phyloP scores from a whole-genome alignment of 179 eudicot species.

The Nepenthes alata region DNA sequence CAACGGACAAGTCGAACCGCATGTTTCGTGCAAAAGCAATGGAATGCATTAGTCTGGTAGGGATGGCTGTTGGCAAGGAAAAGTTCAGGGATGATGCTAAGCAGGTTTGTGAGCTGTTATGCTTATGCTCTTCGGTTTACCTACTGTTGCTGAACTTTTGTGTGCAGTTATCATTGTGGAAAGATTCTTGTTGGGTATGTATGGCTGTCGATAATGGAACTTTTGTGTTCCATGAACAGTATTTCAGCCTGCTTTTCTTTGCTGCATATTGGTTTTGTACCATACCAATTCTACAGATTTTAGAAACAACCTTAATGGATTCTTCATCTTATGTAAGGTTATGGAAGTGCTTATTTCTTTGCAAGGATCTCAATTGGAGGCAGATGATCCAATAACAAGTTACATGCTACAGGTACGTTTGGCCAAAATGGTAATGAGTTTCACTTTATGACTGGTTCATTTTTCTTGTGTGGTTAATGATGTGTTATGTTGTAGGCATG shows the following conservation, averaged over 20 bases:
- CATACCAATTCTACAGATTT: neutral
- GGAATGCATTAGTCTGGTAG: constrained; percentile 97
- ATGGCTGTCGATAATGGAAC: too few relatives aligned
- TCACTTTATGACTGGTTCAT: neutral
- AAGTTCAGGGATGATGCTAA: constrained; percentile 95
- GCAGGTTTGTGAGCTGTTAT: constrained; percentile 39
- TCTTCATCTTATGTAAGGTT: constrained; percentile 35
- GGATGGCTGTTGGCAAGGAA: constrained; percentile 99
- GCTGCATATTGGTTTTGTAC: neutral
- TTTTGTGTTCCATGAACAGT: too few relatives aligned
- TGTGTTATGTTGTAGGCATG: constrained; percentile 50
- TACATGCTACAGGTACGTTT: constrained; percentile 80
- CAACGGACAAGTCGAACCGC: constrained; percentile 88
- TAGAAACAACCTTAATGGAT: neutral
- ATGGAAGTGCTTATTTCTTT: constrained; percentile 95
- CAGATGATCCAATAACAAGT: constrained; percentile 91
- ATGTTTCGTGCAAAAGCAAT: constrained; percentile 99
- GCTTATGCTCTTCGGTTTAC: neutral
- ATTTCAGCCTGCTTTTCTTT: too few relatives aligned
- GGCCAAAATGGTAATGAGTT: neutral
- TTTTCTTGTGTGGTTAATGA: constrained; percentile 1
- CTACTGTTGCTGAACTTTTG: neutral
- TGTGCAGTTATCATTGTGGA: too few relatives aligned
- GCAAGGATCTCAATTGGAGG: constrained; percentile 93
- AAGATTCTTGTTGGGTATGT: too few relatives aligned